Evolutionary conservation across 1,284 basidiomycete species (phyloP), one percentile per base, ranked within the genome.

Genomic region (Cutaneotrichosporon cavernicola): DNA sequence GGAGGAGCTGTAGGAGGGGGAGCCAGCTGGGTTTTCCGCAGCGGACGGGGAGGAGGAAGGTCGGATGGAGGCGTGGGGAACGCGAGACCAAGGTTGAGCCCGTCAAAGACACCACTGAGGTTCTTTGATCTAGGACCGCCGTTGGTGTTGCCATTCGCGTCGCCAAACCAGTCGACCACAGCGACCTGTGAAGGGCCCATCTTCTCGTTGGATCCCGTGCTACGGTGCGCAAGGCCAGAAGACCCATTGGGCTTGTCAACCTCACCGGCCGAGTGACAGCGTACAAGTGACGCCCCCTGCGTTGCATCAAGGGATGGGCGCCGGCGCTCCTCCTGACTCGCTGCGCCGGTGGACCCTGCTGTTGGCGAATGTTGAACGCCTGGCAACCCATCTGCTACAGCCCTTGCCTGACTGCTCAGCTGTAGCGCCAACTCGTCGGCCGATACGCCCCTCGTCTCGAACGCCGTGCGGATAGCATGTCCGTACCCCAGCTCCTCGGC

Each of bases 401-500:
- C 43, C 14, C 64, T 64, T 6, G 62, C 64, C 22, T 68, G 64
- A 38, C 70, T 46, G 36, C 65, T 67, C 2, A 72, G 65, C 47
- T 71, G 67, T 5, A 70, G 64, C 2, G 69, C 69, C 9, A 73
- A 70, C 14, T 73, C 73, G 47, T 72, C 70, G 10, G 69, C 71
- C 8, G 65, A 63, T 2, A 71, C 57, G 2, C 60, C 43, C 32
- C 63, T 62, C 8, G 63, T 58, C 18, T 66, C 64, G 58, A 70
- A 72, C 13, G 69, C 72, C 1, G 65, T 47, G 5, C 70, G 67
- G 16, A 74, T 70, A 1, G 70, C 73, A 9, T 53, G 61, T 8
- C 73, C 73, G 47, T 69, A 67, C 1, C 70, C 73, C 26, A 72
- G 58, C 22, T 68, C 62, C 60, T 76, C 74, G 43, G 74, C 72